These are phyloP conservation scores for Verbena officinalis DNA, from an alignment of 257 asterid species.

Conservation along the genomic window DNA sequence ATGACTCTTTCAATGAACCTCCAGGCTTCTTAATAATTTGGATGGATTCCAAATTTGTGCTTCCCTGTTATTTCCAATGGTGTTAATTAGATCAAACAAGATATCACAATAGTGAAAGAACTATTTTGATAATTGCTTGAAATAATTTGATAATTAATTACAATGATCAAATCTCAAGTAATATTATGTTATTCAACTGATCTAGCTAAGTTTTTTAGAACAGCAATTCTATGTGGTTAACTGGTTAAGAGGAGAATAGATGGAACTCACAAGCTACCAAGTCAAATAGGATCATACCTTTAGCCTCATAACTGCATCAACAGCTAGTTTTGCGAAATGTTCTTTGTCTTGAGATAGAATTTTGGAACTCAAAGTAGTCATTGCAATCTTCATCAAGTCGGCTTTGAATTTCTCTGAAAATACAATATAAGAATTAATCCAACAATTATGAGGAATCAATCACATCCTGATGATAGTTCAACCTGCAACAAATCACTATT, in stretches of 20 bases:
- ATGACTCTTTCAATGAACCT: slow-evolving; percentile 84
- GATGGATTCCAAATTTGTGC: slow-evolving; percentile 88
- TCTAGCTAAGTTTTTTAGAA: too few species aligned
- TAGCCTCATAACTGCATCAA: slow-evolving; percentile 82
- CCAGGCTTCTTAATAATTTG: slow-evolving; percentile 96
- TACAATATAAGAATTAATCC: slow-evolving; percentile 19
- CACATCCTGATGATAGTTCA: neutral
- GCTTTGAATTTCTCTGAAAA: slow-evolving; percentile 63
- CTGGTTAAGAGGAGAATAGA: neutral
- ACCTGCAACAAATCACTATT: too few species aligned
- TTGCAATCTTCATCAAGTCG: slow-evolving; percentile 74
- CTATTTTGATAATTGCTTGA: neutral
- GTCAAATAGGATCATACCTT: slow-evolving; percentile 43
- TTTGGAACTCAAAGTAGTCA: slow-evolving; percentile 83
- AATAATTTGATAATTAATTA: neutral
- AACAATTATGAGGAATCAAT: neutral
- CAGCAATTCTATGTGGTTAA: too few species aligned
- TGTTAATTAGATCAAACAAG: slow-evolving; percentile 12
- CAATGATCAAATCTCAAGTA: neutral
- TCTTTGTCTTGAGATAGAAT: slow-evolving; percentile 82
- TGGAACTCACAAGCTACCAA: neutral
- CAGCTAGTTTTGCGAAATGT: slow-evolving; percentile 69
- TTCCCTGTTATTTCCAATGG: slow-evolving; percentile 67
- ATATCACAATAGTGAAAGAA: neutral
- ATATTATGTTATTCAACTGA: neutral